These are phyloP conservation scores for Thielaviopsis musarum DNA, from an alignment of 2,329 filamentous ascomycete species.

Conservation along the genomic window DNA sequence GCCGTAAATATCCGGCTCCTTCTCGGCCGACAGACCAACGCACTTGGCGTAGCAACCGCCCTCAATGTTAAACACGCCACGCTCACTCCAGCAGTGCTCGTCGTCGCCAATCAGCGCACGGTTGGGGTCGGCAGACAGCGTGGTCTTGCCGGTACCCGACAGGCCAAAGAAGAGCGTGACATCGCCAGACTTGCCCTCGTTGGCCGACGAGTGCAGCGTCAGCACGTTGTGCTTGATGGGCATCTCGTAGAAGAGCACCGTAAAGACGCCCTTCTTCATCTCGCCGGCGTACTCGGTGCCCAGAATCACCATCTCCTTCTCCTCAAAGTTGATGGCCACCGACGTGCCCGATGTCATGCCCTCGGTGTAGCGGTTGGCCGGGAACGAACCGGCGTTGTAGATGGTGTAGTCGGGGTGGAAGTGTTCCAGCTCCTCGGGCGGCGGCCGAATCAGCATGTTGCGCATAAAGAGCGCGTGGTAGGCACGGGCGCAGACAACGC, in stretches of 20 bases:
- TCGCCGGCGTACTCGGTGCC: constrained; percentile 96
- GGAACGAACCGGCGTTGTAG: constrained; percentile 98
- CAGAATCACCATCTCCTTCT: constrained; percentile 99
- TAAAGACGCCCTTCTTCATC: constrained; percentile 99
- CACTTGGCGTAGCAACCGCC: constrained; percentile 99
- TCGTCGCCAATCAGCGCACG: constrained; percentile 93
- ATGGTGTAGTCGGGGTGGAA: constrained; percentile 99
- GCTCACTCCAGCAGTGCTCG: constrained; percentile 98
- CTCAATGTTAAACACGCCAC: constrained; percentile 98
- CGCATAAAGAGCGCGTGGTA: constrained; percentile 99
- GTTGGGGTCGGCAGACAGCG: constrained; percentile 90
- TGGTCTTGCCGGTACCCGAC: constrained; percentile 97
- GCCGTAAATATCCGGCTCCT: constrained; percentile 94
- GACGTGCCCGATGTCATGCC: constrained; percentile 98
- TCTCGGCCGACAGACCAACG: constrained; percentile 92
- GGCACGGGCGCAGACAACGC: constrained; percentile 93
- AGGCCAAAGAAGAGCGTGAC: constrained; percentile 99
- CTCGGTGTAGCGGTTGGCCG: constrained; percentile 92
- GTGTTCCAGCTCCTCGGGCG: constrained; percentile 78
- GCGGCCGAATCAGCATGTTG: constrained; percentile 98
- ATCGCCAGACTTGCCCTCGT: constrained; percentile 86
- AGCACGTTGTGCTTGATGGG: constrained; percentile 98
- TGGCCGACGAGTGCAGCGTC: constrained; percentile 95
- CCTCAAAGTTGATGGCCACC: constrained; percentile 95
- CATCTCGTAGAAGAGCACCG: constrained; percentile 99